Evolutionary conservation across 129 eudicot species (phyloP).

Genomic region (Flaveria ramosissima): DNA sequence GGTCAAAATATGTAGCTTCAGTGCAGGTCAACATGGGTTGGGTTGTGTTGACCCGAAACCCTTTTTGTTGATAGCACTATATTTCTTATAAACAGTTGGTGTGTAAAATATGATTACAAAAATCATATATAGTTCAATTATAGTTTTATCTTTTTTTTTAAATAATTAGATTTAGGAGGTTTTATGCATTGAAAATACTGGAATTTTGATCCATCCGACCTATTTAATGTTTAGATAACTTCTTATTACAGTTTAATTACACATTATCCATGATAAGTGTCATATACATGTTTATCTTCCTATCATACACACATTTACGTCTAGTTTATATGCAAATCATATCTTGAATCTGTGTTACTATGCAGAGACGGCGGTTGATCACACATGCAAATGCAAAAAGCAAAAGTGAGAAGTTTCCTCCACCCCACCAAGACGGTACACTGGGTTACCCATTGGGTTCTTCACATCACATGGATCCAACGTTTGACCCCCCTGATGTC

Average conservation of each 20-base stretch:
- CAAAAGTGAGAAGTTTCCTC: constrained; percentile 86
- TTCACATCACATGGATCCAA: constrained; percentile 73
- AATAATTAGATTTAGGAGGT: background rate
- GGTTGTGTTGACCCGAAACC: background rate
- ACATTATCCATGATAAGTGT: background rate
- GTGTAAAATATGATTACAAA: background rate
- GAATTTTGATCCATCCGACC: background rate
- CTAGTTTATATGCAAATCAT: background rate
- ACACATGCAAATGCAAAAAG: constrained; percentile 85
- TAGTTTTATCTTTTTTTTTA: background rate
- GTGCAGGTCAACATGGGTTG: no score
- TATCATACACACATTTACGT: background rate
- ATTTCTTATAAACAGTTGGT: background rate
- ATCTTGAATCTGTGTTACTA: constrained; percentile 9
- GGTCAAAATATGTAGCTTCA: no score
- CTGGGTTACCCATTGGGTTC: constrained; percentile 79
- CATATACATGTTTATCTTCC: background rate
- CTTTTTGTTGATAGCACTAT: background rate
- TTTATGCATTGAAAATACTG: background rate
- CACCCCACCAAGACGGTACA: constrained; percentile 82
- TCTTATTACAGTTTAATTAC: background rate
- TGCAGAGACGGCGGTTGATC: constrained; percentile 72
- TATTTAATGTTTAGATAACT: background rate
- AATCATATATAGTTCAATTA: background rate
- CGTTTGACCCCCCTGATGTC: constrained; percentile 60